Base-by-base conservation (phyloP, 805 yeast genomes). In the Nakazawaea anatomiae region DNA sequence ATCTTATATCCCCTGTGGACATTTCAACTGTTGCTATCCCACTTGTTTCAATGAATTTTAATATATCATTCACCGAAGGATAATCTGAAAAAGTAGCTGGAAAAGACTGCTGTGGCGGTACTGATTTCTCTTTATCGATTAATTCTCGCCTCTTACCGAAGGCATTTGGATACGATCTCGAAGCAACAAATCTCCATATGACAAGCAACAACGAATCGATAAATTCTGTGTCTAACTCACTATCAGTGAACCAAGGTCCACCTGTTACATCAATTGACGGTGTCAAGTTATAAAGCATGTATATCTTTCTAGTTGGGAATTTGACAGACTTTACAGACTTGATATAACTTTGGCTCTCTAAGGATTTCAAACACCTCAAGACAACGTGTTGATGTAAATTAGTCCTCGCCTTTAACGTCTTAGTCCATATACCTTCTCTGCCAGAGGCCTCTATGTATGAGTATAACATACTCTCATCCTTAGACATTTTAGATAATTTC, bases 171-270 rank as follows among this genome's bases (percentile, higher is more conserved):
- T 74, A 87, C 0, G 96, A 80, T 58, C 78, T 80, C 34, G 82
- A 77, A 2, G 92, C 87, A 8, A 89, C 83, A 66, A 72, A 92
- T 57, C 94, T 75, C 96, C 97, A 94, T 6, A 91, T 82, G 42
- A 91, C 91, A 25, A 89, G 82, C 57, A 89, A 67, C 50, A 94
- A 70, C 45, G 89, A 82, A 57, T 89, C 92, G 52, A 94, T 91
- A 61, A 94, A 94, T 66, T 92, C 98, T 3, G 89, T 83, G 64
- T 94, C 99, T 52, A 94, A 74, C 67, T 94, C 98, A 36, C 91
- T 83, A 64, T 94, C 99, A 0, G 97, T 90, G 64, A 91, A 94
- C 99, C 99, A 94, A 4, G 98, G 98, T 5, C 99, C 99, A 56
- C 99, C 99, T 0, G 98, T 94, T 39, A 94, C 94, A 57, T 92